Evolutionary conservation across 2,329 filamentous ascomycete genomes (phyloP).

Genomic region (Annulohypoxylon truncatum): DNA sequence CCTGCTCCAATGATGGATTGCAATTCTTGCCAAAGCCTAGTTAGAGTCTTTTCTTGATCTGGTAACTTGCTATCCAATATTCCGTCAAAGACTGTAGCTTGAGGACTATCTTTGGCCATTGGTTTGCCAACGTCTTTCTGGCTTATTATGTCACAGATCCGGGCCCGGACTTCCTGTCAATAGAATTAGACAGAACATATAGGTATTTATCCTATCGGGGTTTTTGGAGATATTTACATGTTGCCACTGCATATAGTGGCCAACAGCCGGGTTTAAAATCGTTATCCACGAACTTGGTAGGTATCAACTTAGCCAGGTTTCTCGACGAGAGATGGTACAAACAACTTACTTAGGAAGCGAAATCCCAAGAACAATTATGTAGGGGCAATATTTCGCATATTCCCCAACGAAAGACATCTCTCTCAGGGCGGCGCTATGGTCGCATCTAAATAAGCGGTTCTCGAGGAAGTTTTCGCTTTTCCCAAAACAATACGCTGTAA

Average conservation of each 20-base stretch:
- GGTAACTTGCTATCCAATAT: constrained; percentile 34
- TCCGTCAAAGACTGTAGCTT: constrained; percentile 31
- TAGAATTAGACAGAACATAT: not conserved
- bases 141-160: constrained; percentile 9
- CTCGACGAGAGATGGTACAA: not conserved
- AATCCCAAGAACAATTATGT: not conserved
- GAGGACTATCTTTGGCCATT: not conserved
- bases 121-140: not conserved
- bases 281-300: not conserved
- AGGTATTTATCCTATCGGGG: not conserved
- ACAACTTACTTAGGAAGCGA: constrained; percentile 4
- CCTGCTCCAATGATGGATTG: constrained; percentile 45
- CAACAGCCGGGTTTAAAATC: not conserved
- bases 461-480: constrained; percentile 18
- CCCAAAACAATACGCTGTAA: constrained; percentile 13
- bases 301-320: not conserved
- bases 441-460: constrained; percentile 6
- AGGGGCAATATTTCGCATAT: constrained; percentile 3
- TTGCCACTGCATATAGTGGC: constrained; percentile 1
- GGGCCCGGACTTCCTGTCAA: not conserved
- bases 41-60: constrained; percentile 29
- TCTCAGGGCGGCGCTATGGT: constrained; percentile 7
- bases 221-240: not conserved
- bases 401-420: not conserved
- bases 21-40: constrained; percentile 35